These are phyloP conservation scores for Tetrapisispora iriomotensis DNA, from an alignment of 805 yeast species.

Conservation along the genomic window DNA sequence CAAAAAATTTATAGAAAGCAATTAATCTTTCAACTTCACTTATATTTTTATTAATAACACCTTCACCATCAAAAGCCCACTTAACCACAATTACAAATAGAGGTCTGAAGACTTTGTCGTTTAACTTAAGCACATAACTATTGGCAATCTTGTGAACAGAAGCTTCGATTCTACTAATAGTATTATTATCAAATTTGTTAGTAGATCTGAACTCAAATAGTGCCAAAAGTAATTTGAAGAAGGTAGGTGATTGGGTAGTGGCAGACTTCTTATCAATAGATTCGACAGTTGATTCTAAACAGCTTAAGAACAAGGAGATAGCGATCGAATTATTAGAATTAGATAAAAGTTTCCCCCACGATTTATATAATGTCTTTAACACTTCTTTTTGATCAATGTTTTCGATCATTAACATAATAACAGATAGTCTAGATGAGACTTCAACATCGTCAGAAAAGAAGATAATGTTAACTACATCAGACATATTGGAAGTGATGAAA, in stretches of 20 bases:
- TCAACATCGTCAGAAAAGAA: constrained; percentile 52
- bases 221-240: constrained; percentile 57
- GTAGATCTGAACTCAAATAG: constrained; percentile 62
- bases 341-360: constrained; percentile 45
- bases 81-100: constrained; percentile 74
- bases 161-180: constrained; percentile 73
- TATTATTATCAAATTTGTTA: constrained; percentile 54
- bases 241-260: constrained; percentile 53
- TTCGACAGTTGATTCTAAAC: constrained; percentile 58
- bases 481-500: constrained; percentile 62
- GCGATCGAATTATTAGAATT: constrained; percentile 34
- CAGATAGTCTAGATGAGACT: constrained; percentile 47
- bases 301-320: constrained; percentile 60
- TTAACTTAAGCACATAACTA: constrained; percentile 74
- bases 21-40: constrained; percentile 48
- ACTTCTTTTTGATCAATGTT: constrained; percentile 59
- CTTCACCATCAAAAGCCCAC: constrained; percentile 90
- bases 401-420: constrained; percentile 51
- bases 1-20: constrained; percentile 79
- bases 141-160: constrained; percentile 66
- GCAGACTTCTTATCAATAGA: constrained; percentile 65
- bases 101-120: constrained; percentile 90
- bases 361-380: constrained; percentile 47
- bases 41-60: constrained; percentile 37
- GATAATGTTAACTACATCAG: constrained; percentile 48